Base-by-base conservation (phyloP, 441 rosid species). In the Hypseocharis bilobata region DNA sequence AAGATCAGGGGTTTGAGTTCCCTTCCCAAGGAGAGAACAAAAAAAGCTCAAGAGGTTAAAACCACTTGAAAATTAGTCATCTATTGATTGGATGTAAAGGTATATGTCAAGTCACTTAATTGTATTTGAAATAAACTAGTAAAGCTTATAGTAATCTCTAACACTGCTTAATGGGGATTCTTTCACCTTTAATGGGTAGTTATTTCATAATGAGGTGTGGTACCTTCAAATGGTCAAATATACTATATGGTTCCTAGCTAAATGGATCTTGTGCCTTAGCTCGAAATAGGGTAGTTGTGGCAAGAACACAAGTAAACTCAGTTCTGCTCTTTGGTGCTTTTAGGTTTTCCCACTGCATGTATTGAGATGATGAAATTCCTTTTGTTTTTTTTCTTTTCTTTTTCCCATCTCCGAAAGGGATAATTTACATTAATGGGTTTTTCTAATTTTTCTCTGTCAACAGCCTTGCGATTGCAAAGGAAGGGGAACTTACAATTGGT, bases 401-500 rank as follows among this genome's bases (percentile, higher is more conserved):
- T n/a, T n/a, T n/a, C n/a, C n/a, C n/a, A n/a, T n/a, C n/a, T n/a
- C n/a, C n/a, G n/a, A n/a, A n/a, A n/a, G n/a, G n/a, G n/a, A n/a
- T n/a, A n/a, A n/a, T n/a, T n/a, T n/a, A n/a, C n/a, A n/a, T n/a
- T n/a, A n/a, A n/a, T n/a, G n/a, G n/a, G n/a, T n/a, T n/a, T n/a
- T n/a, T n/a, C n/a, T n/a, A n/a, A n/a, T n/a, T 72, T 64, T 62
- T 28, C 47, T 28, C 67, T 61, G 28, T 66, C 67, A 69, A 77
- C 92, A 93, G 99, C 71, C 88, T 93, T 27, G 99, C 97, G 10
- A 87, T 93, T 76, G 99, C 99, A 14, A 93, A 88, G 74, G 97
- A 91, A 81, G 99, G 97, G 13, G 97, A 91, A 73, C 99, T 93
- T 75, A 86, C 92, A 2, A 93, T 93, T 61, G 99, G 97, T 55